Percentiles rank a stretch among this genome's conserved stretches.
Evolutionary conservation across 2,329 filamentous ascomycete species (phyloP).

Genomic region (Aspergillus sp.): DNA sequence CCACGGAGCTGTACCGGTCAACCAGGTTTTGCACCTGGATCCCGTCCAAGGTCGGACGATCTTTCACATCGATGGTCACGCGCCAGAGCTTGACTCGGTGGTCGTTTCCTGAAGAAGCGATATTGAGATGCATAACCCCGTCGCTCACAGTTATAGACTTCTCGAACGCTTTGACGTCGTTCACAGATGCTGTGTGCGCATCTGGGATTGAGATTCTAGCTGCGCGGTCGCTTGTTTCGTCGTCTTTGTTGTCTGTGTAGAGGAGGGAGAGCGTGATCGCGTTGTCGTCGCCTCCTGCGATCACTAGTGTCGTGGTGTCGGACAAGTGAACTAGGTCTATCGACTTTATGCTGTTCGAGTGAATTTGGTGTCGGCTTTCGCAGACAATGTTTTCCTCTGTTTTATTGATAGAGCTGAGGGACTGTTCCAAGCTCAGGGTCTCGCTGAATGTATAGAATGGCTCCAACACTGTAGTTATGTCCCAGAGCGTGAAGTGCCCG

Average conservation of each 20-base stretch:
- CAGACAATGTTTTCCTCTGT: conserved; percentile 30
- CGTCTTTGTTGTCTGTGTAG: conserved; percentile 12
- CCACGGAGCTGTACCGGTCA: conserved; percentile 50
- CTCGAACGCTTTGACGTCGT: conserved; percentile 36
- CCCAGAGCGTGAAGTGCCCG: conserved; percentile 69
- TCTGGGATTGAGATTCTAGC: conserved; percentile 38
- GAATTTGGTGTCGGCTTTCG: conserved; percentile 52
- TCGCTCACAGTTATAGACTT: conserved; percentile 4
- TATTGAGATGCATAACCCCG: conserved; percentile 16
- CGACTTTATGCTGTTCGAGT: conserved; percentile 78
- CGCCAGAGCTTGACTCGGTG: conserved; percentile 48
- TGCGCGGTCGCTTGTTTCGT: conserved; percentile 20
- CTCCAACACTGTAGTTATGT: conserved; percentile 33
- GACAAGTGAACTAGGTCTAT: conserved; percentile 37
- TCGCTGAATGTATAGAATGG: conserved; percentile 28
- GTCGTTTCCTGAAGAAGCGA: conserved; percentile 47
- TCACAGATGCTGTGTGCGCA: conserved; percentile 48
- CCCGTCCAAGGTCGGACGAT: conserved; percentile 14
- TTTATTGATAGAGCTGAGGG: conserved; percentile 23
- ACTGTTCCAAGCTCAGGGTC: conserved; percentile 17
- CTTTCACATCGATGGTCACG: conserved; percentile 29
- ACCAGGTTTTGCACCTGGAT: conserved; percentile 26
- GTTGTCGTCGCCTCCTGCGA: conserved; percentile 88
- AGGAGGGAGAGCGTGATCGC: conserved; percentile 63
- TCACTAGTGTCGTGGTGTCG: conserved; percentile 50